Conservation (phyloP, 2,329 filamentous ascomycete species). For the Verruconis gallopava region DNA sequence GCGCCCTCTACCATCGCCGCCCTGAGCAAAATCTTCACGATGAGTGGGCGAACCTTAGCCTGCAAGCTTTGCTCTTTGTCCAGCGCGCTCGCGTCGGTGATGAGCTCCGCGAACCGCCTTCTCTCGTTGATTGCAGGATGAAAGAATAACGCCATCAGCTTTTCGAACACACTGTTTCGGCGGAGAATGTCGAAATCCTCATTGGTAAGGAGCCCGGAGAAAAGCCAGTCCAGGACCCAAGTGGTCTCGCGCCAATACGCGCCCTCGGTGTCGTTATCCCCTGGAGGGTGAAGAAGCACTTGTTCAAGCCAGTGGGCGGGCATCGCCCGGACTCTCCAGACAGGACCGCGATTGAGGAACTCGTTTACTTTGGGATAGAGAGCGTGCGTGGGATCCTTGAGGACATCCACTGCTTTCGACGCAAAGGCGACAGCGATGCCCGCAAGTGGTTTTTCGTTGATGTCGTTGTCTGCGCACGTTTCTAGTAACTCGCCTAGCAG, state of each 20-base stretch:
- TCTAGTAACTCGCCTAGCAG: slow-evolving; percentile 70
- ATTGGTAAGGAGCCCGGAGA: slow-evolving; percentile 47
- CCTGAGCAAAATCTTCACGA: slow-evolving; percentile 3
- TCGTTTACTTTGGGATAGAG: slow-evolving; percentile 79
- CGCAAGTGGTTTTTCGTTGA: slow-evolving; percentile 46
- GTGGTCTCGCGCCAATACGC: slow-evolving; percentile 40
- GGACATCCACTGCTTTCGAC: slow-evolving; percentile 52
- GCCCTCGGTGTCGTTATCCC: slow-evolving; percentile 49
- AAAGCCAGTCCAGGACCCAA: slow-evolving; percentile 61
- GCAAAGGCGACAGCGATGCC: slow-evolving; percentile 68
- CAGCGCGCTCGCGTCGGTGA: not conserved
- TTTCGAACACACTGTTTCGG: slow-evolving; percentile 4
- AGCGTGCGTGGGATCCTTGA: slow-evolving; percentile 64
- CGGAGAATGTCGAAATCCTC: slow-evolving; percentile 11
- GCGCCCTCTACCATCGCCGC: slow-evolving; percentile 58
- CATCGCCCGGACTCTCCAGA: slow-evolving; percentile 52
- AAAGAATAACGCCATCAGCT: not conserved
- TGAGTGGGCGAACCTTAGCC: slow-evolving; percentile 1
- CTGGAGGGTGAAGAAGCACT: slow-evolving; percentile 53
- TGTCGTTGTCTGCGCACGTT: slow-evolving; percentile 40
- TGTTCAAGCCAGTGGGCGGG: slow-evolving; percentile 51
- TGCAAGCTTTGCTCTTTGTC: slow-evolving; percentile 4
- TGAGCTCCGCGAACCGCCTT: not conserved
- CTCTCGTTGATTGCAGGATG: not conserved
- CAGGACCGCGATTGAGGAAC: slow-evolving; percentile 65